These are phyloP conservation scores for Saitozyma sp. DNA, from an alignment of 768 basidiomycete genomes.

Conservation along the genomic window DNA sequence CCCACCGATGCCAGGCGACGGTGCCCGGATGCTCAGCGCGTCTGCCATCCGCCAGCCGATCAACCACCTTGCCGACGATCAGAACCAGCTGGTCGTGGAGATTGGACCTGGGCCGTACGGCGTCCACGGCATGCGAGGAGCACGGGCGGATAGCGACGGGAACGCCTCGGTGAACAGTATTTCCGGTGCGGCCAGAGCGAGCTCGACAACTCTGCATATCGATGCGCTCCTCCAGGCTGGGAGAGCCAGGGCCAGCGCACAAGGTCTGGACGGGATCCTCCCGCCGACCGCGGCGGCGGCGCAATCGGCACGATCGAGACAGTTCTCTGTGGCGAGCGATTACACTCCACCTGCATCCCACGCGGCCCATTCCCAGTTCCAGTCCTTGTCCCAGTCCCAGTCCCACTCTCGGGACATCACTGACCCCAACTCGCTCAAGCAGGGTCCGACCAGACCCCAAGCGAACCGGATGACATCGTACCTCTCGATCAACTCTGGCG, in stretches of 20 bases:
- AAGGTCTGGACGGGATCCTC: slow-evolving; percentile 6
- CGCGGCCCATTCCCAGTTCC: neutral
- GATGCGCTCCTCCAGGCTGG: slow-evolving; percentile 35
- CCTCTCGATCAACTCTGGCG: slow-evolving; percentile 17
- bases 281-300: neutral
- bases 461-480: slow-evolving; percentile 33
- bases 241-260: slow-evolving; percentile 27
- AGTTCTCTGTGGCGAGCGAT: slow-evolving; percentile 29
- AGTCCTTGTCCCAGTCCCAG: neutral
- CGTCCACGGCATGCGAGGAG: neutral
- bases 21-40: slow-evolving; percentile 6
- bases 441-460: slow-evolving; percentile 20
- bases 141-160: neutral
- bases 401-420: neutral
- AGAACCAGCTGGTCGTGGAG: neutral
- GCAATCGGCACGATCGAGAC: slow-evolving; percentile 9
- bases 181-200: slow-evolving; percentile 27
- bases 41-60: neutral
- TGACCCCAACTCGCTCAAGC: neutral
- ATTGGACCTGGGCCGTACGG: slow-evolving; percentile 1
- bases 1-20: slow-evolving; percentile 57
- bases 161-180: slow-evolving; percentile 4
- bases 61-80: neutral
- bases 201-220: slow-evolving; percentile 41
- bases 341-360: slow-evolving; percentile 17